Evolutionary conservation across 1,284 basidiomycete species (phyloP).

Genomic region (Sporisorium reilianum): DNA sequence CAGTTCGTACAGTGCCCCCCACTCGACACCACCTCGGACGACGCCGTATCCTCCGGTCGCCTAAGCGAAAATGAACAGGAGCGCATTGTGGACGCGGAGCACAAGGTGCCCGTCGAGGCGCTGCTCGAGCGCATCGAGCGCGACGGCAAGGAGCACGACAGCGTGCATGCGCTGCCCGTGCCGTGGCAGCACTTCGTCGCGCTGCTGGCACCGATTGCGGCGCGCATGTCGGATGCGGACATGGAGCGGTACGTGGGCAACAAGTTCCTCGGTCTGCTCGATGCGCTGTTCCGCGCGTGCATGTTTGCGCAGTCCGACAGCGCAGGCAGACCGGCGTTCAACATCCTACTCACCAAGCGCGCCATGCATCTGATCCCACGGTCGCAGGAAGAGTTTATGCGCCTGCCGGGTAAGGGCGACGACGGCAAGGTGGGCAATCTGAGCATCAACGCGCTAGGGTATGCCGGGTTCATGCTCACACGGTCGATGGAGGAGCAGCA

Average conservation of each 20-base stretch:
- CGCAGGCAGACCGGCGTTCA: conserved; percentile 41
- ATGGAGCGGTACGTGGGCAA: conserved; percentile 56
- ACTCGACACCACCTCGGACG: conserved; percentile 12
- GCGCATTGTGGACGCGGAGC: conserved; percentile 21
- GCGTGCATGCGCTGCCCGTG: conserved; percentile 58
- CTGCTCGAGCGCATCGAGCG: conserved; percentile 58
- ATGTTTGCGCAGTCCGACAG: conserved; percentile 15
- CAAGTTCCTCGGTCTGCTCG: conserved; percentile 60
- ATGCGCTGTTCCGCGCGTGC: conserved; percentile 59
- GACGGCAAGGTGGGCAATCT: conserved; percentile 44
- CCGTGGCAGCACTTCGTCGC: conserved; percentile 68
- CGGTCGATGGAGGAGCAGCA: conserved; percentile 50
- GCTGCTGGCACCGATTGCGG: conserved; percentile 41
- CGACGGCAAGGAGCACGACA: conserved; percentile 61
- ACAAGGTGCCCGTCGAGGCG: conserved; percentile 59
- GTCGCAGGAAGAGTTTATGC: conserved; percentile 46
- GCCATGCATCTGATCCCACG: conserved; percentile 67
- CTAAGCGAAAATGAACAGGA: conserved; percentile 39
- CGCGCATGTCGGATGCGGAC: conserved; percentile 7
- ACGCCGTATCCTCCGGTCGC: conserved; percentile 2
- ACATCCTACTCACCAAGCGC: conserved; percentile 60
- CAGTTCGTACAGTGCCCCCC: conserved; percentile 62
- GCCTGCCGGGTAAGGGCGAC: conserved; percentile 15
- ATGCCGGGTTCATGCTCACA: conserved; percentile 63
- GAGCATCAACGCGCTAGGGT: conserved; percentile 61